Conservation (phyloP, 345 rosid genomes). For the Salix purpurea region DNA sequence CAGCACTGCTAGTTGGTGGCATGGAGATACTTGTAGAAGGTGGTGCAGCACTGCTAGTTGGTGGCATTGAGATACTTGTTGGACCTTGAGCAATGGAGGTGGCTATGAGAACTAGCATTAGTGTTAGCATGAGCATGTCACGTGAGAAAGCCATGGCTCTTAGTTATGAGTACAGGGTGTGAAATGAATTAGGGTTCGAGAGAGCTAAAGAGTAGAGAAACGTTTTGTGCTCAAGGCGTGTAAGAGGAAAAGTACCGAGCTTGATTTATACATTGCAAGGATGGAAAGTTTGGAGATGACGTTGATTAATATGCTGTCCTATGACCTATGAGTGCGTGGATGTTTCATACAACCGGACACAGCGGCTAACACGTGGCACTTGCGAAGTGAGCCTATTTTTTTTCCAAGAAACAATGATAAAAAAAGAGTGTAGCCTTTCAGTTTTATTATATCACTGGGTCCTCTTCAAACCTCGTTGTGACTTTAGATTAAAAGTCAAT, state of each 20-base stretch:
- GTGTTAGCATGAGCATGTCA: slow-evolving; percentile 28
- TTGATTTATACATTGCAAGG: slow-evolving; percentile 21
- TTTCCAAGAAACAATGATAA: too few relatives aligned
- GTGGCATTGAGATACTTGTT: slow-evolving; percentile 2
- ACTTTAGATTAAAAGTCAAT: too few relatives aligned
- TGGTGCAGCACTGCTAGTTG: neutral
- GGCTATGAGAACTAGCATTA: slow-evolving; percentile 16
- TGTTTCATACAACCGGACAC: slow-evolving; percentile 4
- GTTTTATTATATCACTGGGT: too few relatives aligned
- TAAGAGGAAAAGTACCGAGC: neutral
- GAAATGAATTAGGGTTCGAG: neutral
- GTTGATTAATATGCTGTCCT: neutral
- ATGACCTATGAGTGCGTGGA: neutral
- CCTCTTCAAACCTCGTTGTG: too few relatives aligned
- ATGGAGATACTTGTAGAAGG: slow-evolving; percentile 5
- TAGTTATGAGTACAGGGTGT: neutral
- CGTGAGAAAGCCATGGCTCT: slow-evolving; percentile 32
- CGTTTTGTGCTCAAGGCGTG: neutral
- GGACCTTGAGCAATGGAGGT: slow-evolving; percentile 35
- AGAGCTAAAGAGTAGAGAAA: neutral
- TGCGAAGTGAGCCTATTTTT: neutral
- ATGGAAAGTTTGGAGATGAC: neutral
- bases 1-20: neutral
- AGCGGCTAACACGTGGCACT: slow-evolving; percentile 9
- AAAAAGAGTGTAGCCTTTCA: too few relatives aligned